Evolutionary conservation across 495 filamentous ascomycete genomes (phyloP), one percentile per base, ranked within the genome.

Genomic region (Lasiosphaeria hispida): DNA sequence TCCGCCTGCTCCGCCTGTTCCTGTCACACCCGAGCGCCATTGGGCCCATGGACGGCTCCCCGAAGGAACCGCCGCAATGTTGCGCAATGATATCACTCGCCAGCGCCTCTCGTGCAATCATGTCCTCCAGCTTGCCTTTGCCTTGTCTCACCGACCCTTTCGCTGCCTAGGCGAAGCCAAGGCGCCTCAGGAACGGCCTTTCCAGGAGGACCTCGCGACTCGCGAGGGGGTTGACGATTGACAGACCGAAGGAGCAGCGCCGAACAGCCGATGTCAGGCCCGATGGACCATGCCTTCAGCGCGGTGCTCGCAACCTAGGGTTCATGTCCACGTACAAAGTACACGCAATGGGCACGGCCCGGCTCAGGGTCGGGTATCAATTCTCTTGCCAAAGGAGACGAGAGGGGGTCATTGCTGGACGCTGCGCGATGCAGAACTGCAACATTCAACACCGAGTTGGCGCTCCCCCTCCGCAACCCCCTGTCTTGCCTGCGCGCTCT

Each of bases 71-170:
- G 53, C 53, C 53, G 53, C 53, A 45, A 39, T 39, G 42, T 45
- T 42, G 53, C 53, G 45, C 53, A 23, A 55, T 55, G 53, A 55
- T 55, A 55, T 55, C 53, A 55, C 53, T 55, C 53, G 53, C 33
- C 53, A 37, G 42, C 41, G 15, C 3, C 23, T 4, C 23, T 55
- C 42, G 53, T 55, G 42, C 53, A 45, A 55, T 55, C 33, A 55
- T 39, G 41, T 44, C 14, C 17, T 17, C 53, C 18, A 33, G 53
- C 39, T 43, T 38, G 17, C 15, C 49, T 52, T 6, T 55, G 40
- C n/a, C 41, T 33, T 48, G 53, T 30, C 53, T 55, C 42, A 55
- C 53, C 53, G 53, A 55, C 36, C 37, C 13, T 48, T 55, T 38
- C 42, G 42, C 42, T 48, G 53, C 17, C 41, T 34, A 18, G 41